Conservation (phyloP, 305 asterid genomes). For the Rubia occidens region DNA sequence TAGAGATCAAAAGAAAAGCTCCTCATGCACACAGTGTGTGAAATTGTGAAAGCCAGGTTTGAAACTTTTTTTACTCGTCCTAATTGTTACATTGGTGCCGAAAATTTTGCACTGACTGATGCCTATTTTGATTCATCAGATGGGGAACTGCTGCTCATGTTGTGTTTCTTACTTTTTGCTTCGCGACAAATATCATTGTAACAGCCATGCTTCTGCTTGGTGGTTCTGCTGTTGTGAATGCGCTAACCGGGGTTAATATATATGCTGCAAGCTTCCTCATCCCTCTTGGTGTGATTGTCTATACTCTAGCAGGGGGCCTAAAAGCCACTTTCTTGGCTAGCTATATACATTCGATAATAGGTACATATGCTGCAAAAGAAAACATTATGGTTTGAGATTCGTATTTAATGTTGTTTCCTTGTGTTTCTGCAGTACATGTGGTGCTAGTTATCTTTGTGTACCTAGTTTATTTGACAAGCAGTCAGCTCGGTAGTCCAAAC, state of each 20-base stretch:
- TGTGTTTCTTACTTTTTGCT: conserved; percentile 72
- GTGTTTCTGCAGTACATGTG: conserved; percentile 51
- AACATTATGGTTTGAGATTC: not conserved
- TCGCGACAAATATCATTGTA: conserved; percentile 74
- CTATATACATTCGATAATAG: conserved; percentile 83
- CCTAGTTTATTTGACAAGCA: conserved; percentile 64
- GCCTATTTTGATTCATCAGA: conserved; percentile 30
- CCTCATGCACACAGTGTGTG: conserved; percentile 82
- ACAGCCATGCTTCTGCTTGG: conserved; percentile 96
- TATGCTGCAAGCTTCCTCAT: conserved; percentile 89
- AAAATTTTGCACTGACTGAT: not conserved
- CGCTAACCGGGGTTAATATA: conserved; percentile 75
- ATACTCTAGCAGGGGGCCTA: conserved; percentile 83
- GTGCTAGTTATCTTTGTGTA: conserved; percentile 70
- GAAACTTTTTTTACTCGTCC: not conserved
- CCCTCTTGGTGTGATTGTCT: conserved; percentile 74
- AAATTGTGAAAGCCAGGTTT: conserved; percentile 79
- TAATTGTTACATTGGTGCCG: not conserved
- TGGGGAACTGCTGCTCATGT: conserved; percentile 91
- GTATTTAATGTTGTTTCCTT: not conserved
- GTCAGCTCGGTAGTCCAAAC: conserved; percentile 77
- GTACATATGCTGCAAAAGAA: conserved; percentile 19
- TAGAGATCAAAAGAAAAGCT: conserved; percentile 87
- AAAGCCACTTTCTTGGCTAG: conserved; percentile 93
- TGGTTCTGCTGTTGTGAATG: conserved; percentile 84